Evolutionary conservation across 2,329 filamentous ascomycete species (phyloP).

Genomic region (Cordyceps tenuipes): DNA sequence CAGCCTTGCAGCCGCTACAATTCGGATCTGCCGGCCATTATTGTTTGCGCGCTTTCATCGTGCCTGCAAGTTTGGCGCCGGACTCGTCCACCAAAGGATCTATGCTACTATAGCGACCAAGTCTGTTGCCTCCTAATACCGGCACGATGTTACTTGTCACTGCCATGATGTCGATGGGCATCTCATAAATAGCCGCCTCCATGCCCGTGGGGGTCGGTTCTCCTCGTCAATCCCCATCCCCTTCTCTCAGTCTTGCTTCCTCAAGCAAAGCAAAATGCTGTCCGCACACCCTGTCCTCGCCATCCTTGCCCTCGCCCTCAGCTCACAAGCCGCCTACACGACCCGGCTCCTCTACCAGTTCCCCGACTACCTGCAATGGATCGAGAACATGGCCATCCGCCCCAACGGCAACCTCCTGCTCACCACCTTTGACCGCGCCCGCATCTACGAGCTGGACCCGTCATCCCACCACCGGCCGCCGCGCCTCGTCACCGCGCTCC

Average conservation of each 20-base stretch:
- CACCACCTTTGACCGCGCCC: conserved; percentile 14
- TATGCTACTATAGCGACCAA: too few relatives aligned
- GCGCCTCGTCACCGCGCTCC: conserved; percentile 12
- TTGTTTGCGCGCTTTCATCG: too few relatives aligned
- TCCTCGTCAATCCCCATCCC: not conserved
- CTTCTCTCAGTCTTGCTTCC: not conserved
- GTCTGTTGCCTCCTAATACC: too few relatives aligned
- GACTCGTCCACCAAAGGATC: too few relatives aligned
- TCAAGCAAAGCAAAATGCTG: not conserved
- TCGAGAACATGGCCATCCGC: conserved; percentile 17
- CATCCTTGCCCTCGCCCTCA: not conserved
- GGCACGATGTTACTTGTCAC: too few relatives aligned
- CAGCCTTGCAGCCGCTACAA: too few relatives aligned
- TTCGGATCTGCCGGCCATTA: too few relatives aligned
- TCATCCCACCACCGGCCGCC: not conserved
- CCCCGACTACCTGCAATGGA: conserved; percentile 12
- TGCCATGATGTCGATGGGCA: too few relatives aligned
- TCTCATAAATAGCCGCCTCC: not conserved
- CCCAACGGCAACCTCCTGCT: conserved; percentile 16
- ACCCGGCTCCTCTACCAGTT: conserved; percentile 12
- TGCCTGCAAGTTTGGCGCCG: too few relatives aligned
- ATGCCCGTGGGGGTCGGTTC: not conserved
- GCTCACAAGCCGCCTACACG: not conserved
- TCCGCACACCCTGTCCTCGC: not conserved
- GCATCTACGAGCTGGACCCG: conserved; percentile 13